A percentile compares a stretch with the other conserved stretches of the same genome.
Conservation (phyloP, 495 filamentous ascomycete genomes). For the Parathielavia appendiculata region DNA sequence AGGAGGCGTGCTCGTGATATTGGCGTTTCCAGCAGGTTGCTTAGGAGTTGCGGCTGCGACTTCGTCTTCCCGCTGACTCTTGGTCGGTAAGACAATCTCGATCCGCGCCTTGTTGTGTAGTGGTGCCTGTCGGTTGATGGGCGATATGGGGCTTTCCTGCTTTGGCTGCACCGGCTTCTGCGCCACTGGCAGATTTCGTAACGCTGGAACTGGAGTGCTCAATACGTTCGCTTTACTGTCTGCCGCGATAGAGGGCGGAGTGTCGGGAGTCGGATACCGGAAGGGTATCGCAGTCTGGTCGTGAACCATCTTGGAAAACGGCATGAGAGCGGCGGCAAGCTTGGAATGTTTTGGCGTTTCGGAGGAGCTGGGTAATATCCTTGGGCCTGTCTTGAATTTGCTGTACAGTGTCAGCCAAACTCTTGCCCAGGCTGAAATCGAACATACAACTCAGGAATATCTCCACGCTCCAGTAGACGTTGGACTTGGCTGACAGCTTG, state of each 20-base stretch:
- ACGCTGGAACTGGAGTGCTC: slow-evolving; percentile 16
- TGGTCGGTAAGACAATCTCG: slow-evolving; percentile 34
- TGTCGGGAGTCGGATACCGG: slow-evolving; percentile 35
- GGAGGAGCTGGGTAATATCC: slow-evolving; percentile 15
- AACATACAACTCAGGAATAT: slow-evolving; percentile 68
- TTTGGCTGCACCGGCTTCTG: slow-evolving; percentile 25
- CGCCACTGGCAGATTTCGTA: slow-evolving; percentile 14
- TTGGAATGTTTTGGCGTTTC: slow-evolving; percentile 12
- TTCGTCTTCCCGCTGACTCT: slow-evolving; percentile 26
- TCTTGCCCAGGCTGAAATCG: not conserved
- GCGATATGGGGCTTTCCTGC: slow-evolving; percentile 14
- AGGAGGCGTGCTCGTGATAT: not conserved
- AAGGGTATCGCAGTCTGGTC: slow-evolving; percentile 38
- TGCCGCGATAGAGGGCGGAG: slow-evolving; percentile 17
- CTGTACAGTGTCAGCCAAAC: slow-evolving; percentile 39
- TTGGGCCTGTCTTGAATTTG: slow-evolving; percentile 59
- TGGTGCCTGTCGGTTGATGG: slow-evolving; percentile 23
- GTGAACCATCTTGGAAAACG: slow-evolving; percentile 43
- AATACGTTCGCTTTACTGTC: slow-evolving; percentile 15
- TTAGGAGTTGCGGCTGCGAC: slow-evolving; percentile 13
- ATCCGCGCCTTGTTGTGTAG: slow-evolving; percentile 28
- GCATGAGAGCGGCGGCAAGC: slow-evolving; percentile 34
- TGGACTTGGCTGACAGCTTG: slow-evolving; percentile 60
- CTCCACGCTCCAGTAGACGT: slow-evolving; percentile 60
- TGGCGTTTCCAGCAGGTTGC: not conserved